Conservation (phyloP, 2,329 filamentous ascomycete species). For the Colletotrichum theobromicola region DNA sequence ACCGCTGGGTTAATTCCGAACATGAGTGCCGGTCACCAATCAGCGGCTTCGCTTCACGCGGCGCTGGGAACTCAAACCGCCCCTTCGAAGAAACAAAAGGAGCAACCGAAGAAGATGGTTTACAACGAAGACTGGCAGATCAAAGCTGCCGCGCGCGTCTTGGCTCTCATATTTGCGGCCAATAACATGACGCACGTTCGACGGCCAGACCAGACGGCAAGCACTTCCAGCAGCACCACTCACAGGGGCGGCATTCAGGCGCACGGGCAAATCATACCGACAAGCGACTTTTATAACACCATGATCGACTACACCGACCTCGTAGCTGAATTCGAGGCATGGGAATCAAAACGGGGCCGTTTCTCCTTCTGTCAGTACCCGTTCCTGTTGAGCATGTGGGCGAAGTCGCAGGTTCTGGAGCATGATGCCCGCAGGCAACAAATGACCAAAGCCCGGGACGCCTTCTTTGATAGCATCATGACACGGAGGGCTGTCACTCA, state of each 20-base stretch:
- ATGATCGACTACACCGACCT: slow-evolving; percentile 87
- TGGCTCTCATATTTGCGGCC: slow-evolving; percentile 81
- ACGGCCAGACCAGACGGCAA: slow-evolving; percentile 30
- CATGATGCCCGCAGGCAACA: slow-evolving; percentile 89
- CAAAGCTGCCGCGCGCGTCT: slow-evolving; percentile 77
- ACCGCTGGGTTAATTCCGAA: slow-evolving; percentile 75
- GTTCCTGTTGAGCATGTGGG: slow-evolving; percentile 89
- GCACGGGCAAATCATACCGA: slow-evolving; percentile 74
- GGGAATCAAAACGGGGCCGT: slow-evolving; percentile 76
- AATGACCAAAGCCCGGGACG: slow-evolving; percentile 85
- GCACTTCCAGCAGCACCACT: slow-evolving; percentile 26
- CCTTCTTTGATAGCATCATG: slow-evolving; percentile 89
- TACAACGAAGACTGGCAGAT: slow-evolving; percentile 92
- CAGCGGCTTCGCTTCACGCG: slow-evolving; percentile 76
- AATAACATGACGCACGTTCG: slow-evolving; percentile 64
- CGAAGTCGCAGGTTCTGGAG: slow-evolving; percentile 90
- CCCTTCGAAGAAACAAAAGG: slow-evolving; percentile 58
- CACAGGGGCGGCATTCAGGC: slow-evolving; percentile 46
- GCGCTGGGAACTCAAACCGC: slow-evolving; percentile 66
- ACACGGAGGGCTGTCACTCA: slow-evolving; percentile 76
- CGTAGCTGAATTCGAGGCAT: slow-evolving; percentile 83
- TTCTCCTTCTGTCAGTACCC: slow-evolving; percentile 94
- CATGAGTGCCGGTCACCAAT: slow-evolving; percentile 65
- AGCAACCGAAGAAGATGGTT: slow-evolving; percentile 59
- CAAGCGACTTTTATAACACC: slow-evolving; percentile 87